Evolutionary conservation across 352 stramenopile genomes (phyloP).

Genomic region (Plasmopara muralis): DNA sequence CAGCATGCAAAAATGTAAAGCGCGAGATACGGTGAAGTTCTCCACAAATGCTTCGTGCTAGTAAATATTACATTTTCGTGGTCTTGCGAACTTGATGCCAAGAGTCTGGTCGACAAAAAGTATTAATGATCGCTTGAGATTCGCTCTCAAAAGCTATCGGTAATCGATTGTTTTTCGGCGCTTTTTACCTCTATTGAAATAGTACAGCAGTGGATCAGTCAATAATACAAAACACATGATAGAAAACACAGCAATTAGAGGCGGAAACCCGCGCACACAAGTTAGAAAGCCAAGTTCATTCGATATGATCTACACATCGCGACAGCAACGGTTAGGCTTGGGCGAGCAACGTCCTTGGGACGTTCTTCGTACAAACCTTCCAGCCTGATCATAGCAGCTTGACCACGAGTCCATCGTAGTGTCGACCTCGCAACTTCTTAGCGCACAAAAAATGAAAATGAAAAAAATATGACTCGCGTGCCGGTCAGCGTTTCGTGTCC

Average conservation of each 20-base stretch:
- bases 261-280: slow-evolving; percentile 24
- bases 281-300: slow-evolving; percentile 35
- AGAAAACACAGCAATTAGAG: slow-evolving; percentile 8
- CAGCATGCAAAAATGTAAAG: too few relatives aligned
- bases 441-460: slow-evolving; percentile 10
- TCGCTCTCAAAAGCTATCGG: not conserved
- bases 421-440: slow-evolving; percentile 18
- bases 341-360: slow-evolving; percentile 11
- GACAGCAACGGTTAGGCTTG: slow-evolving; percentile 30
- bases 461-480: slow-evolving; percentile 13
- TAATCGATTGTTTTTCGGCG: not conserved
- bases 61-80: too few relatives aligned
- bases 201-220: slow-evolving; percentile 22
- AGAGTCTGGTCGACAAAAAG: not conserved
- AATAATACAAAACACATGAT: slow-evolving; percentile 22
- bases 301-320: slow-evolving; percentile 37
- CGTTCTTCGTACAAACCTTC: slow-evolving; percentile 33
- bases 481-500: slow-evolving; percentile 11
- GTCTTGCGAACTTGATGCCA: not conserved
- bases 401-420: slow-evolving; percentile 11
- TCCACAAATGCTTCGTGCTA: too few relatives aligned
- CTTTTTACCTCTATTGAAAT: slow-evolving; percentile 16
- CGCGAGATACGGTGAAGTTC: too few relatives aligned
- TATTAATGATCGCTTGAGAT: not conserved
- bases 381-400: slow-evolving; percentile 8